Base-by-base conservation (phyloP, 345 rosid species). In the Populus davidiana region DNA sequence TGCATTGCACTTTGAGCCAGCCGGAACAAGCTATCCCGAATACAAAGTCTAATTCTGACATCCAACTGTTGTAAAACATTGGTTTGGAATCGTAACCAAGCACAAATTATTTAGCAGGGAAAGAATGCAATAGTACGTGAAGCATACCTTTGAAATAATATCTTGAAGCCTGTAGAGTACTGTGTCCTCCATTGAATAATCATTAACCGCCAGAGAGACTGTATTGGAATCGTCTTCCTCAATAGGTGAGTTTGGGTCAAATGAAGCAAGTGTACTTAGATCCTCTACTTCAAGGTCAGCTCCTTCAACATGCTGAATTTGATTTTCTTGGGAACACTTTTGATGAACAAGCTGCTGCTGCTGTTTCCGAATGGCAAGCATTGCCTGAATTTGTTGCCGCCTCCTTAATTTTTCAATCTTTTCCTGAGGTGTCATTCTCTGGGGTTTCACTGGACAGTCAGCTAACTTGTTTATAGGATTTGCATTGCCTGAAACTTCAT, bases 11-110 rank as follows among this genome's bases (percentile, higher is more conserved):
- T 91, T 86, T 92, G 94, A 79, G 97, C 95, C 88, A 96, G 79
- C 84, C 98, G 94, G 86, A 87, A 89, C 91, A 96, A 91, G 94
- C 99, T 96, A 88, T 91, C 97, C 43, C 99, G 89, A 33, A 92
- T 89, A 77, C 91, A 88, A 56, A 92, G 88, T 89, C 97, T 88
- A 76, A 83, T 81, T 81, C 88, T 84, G 80, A 79, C 77, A 77
- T 94, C 94, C 91, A 94, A 76, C 98, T 96, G 92, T 67, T 62
- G 67, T 44, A 81, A 78, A 84, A 78, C 41, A 78, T 49, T 73
- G 72, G 77, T 79, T 83, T 69, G 21, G 75, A 36, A 78, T 66
- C 63, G 74, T 77, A 72, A 79, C 65, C 59, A 59, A 23, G 20
- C 64, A 70, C 47, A 73, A 75, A 71, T 81, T 69, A 72, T 52